Percentiles rank a stretch among this genome's conserved stretches.
Evolutionary conservation across 83 land plant genomes (phyloP).

Genomic region (Thuja plicata): DNA sequence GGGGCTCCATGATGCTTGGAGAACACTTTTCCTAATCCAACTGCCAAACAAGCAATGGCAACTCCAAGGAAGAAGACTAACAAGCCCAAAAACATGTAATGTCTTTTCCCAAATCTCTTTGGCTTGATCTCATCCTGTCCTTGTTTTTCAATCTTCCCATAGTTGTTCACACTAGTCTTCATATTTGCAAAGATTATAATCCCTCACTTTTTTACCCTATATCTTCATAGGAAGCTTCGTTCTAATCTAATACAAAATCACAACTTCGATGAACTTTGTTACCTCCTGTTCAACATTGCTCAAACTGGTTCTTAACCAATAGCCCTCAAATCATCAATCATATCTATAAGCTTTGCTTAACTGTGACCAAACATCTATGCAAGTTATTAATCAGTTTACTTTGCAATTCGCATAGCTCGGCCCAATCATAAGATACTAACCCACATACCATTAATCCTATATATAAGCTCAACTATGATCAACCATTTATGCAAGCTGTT

Average conservation of each 20-base stretch:
- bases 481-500: neutral
- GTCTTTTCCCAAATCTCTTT: neutral
- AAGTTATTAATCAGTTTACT: neutral
- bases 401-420: neutral
- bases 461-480: neutral
- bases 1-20: neutral
- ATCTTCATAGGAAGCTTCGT: neutral
- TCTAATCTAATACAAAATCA: neutral
- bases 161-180: conserved; percentile 8
- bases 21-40: conserved; percentile 5
- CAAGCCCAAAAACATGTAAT: conserved; percentile 8
- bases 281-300: neutral
- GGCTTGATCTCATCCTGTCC: conserved; percentile 11
- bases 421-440: neutral
- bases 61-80: conserved; percentile 15
- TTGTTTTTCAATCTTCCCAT: conserved; percentile 14
- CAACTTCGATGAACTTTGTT: neutral
- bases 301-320: neutral
- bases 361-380: neutral
- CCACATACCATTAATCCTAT: neutral
- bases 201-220: neutral
- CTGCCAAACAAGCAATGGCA: conserved; percentile 17
- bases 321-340: neutral
- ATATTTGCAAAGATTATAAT: neutral
- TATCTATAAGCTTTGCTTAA: neutral